Base-by-base conservation (phyloP, 2,329 filamentous ascomycete species). In the Penicillium sp. region DNA sequence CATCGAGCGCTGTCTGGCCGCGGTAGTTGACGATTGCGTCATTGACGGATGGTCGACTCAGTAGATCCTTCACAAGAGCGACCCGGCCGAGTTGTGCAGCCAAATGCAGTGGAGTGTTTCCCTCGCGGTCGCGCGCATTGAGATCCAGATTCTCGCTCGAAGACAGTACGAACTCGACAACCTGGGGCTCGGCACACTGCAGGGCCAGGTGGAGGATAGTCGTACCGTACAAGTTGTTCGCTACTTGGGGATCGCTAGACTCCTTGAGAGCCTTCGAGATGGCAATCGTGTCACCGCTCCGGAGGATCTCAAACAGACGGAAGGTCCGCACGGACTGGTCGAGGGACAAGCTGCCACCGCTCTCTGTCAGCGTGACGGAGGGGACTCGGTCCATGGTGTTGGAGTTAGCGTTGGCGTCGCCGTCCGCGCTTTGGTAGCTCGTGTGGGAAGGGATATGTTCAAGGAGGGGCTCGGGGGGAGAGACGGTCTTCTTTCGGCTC, bases 251-350 rank as follows among this genome's bases (percentile, higher is more conserved):
- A 84, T 69, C 83, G 83, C 71, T 78, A 59, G 68, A 82, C 83
- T 89, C 68, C 78, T 79, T 76, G 66, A 97, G 91, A 1, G 91
- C 91, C 74, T 89, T 94, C 33, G 91, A 92, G 70, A 99, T 97
- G 40, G 91, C 91, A 14, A 89, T 89, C 0, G 92, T 96, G 75
- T 99, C 94, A 57, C 95, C 95, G 75, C 87, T 95, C 66, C 94
- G 87, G 66, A 99, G 82, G 45, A 93, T 90, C 79, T 98, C 95
- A 73, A 98, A 97, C 51, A 97, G 87, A 67, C 93, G 89, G 78
- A 99, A 99, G 67, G 96, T 93, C 73, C 90, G 88, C 56, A 99
- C 92, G 0, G 94, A 97, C 77, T 97, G 93, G 74, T 99, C 93
- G 60, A 99, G 90, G 26, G 87, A 88, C 64, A 80, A 76, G 63